Percentiles rank a stretch among this genome's conserved stretches.
phyloP scores from a whole-genome alignment of 2,329 filamentous ascomycete genomes.

The Ophiostoma quercus region DNA sequence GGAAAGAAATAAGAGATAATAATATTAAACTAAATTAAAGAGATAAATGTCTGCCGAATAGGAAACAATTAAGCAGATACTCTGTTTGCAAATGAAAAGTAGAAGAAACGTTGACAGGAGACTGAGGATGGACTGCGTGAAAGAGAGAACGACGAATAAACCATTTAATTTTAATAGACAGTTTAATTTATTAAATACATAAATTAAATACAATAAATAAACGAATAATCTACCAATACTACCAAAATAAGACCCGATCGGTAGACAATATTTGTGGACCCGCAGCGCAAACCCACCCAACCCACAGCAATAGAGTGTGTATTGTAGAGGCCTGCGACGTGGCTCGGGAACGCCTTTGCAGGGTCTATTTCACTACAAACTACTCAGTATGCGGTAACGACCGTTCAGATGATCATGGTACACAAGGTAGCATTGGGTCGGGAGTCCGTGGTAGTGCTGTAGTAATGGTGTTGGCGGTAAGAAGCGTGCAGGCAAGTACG shows the following conservation, averaged over 20 bases:
- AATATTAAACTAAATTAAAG: neutral
- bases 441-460: too few species aligned
- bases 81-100: neutral
- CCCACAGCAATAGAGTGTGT: neutral
- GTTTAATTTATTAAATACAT: neutral
- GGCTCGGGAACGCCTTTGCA: too few species aligned
- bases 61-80: neutral
- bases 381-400: neutral
- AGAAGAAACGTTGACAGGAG: neutral
- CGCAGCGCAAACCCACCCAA: neutral
- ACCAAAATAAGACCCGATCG: constrained; percentile 7
- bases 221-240: neutral
- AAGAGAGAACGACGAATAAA: constrained; percentile 4
- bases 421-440: neutral
- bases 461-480: neutral
- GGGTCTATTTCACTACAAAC: too few species aligned
- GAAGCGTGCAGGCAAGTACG: neutral
- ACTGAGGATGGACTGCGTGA: neutral
- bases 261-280: constrained; percentile 7
- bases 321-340: too few species aligned
- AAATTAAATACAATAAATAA: neutral
- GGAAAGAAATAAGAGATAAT: neutral
- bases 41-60: neutral
- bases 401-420: neutral
- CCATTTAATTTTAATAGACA: neutral